Percentiles rank a stretch among this genome's conserved stretches.
Evolutionary conservation across 345 rosid genomes (phyloP).

Genomic region (Gossypioides kirkii): DNA sequence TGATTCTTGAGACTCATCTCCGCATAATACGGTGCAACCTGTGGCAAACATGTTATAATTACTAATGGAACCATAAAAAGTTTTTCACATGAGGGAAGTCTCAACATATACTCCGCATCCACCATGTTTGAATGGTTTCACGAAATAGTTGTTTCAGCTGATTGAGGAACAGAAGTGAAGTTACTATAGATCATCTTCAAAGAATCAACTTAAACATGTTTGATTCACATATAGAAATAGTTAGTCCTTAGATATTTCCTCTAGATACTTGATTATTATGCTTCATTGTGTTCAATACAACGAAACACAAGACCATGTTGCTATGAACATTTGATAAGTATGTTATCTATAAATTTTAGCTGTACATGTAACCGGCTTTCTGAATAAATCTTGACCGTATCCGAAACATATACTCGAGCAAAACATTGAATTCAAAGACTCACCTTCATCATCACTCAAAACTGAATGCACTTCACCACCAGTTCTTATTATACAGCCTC

Average conservation of each 20-base stretch:
- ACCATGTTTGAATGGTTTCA: no score
- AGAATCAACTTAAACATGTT: no score
- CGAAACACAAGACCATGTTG: not conserved
- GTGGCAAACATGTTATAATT: conserved; percentile 10
- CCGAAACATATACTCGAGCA: not conserved
- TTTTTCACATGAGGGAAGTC: not conserved
- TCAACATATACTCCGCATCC: no score
- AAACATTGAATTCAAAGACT: conserved; percentile 10
- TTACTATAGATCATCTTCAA: no score
- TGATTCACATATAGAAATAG: no score
- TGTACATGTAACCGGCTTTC: not conserved
- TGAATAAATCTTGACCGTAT: not conserved
- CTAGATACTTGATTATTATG: not conserved
- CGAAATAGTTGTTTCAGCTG: no score
- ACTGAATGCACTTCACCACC: conserved; percentile 49
- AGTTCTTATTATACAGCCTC: conserved; percentile 65
- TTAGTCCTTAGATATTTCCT: not conserved
- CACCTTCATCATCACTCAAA: conserved; percentile 40
- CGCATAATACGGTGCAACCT: conserved; percentile 45
- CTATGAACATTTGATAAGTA: not conserved
- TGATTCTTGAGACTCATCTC: conserved; percentile 44
- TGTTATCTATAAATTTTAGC: not conserved
- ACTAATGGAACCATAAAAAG: not conserved
- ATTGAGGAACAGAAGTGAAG: no score
- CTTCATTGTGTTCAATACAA: not conserved